Evolutionary conservation across 805 yeast genomes (phyloP), one percentile per base, ranked within the genome.

Genomic region (Myxozyma nipponensis): DNA sequence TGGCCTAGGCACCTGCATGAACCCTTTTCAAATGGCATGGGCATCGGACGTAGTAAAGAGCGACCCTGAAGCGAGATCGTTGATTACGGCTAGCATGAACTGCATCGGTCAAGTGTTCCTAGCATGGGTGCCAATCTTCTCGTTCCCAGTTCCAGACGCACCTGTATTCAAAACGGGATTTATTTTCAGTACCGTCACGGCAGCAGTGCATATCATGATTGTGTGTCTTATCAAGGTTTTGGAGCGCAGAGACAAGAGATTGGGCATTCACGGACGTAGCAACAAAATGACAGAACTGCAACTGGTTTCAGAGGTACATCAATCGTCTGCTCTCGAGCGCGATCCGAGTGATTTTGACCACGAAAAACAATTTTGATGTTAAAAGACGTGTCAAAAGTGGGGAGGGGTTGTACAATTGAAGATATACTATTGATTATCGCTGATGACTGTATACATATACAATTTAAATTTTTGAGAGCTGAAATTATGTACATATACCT

Each of bases 41-140:
- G 61, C 62, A 7, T 61, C 61, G 3, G 62, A 62, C 23, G 56
- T 50, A 5, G 45, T 28, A 35, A 49, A 49, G 63, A 17, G 65
- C 63, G 64, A 66, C 21, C 66, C 64, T 40, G 69, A 65, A 40
- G 57, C 60, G 4, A 59, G 66, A 42, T 47, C 63, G 41, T 48
- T 64, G 39, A 59, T 64, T 39, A 61, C 65, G 34, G 69, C 66
- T 19, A 60, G 66, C 6, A 67, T 65, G 44, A 68, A 68, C 44
- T 62, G 66, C 5, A 51, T 67, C 45, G 60, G 69, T 1, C 68
- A 62, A 47, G 63, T 67, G 4, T 64, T 69, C 38, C 62, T 63
- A 40, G 69, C 72, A n/a, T 68, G 70, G 68, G 48, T 69, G 23
- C 72, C 71, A 23, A 57, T 67, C n/a, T 60, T 66, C 35, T 56